Conservation (phyloP, 140 eudicot genomes). For the Stevia rebaudiana region DNA sequence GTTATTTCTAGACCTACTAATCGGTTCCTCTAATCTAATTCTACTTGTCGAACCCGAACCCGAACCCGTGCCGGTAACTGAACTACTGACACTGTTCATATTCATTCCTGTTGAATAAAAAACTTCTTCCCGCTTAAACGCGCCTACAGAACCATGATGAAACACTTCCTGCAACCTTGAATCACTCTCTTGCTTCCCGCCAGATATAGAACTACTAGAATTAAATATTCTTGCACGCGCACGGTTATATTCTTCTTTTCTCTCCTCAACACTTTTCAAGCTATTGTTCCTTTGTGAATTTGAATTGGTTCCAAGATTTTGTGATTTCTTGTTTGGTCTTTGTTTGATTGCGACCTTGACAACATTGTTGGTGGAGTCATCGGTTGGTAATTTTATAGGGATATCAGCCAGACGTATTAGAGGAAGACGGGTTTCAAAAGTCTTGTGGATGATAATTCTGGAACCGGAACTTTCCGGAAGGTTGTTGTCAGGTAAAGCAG, state of each 20-base stretch:
- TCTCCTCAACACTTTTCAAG: slow-evolving; percentile 82
- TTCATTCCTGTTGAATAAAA: slow-evolving; percentile 37
- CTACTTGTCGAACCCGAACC: slow-evolving; percentile 57
- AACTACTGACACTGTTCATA: slow-evolving; percentile 39
- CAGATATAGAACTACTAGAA: slow-evolving; percentile 51
- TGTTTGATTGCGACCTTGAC: slow-evolving; percentile 80
- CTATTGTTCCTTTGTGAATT: slow-evolving; percentile 41
- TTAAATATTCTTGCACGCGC: slow-evolving; percentile 89
- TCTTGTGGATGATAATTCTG: slow-evolving; percentile 70
- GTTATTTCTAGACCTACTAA: slow-evolving; percentile 57
- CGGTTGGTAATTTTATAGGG: slow-evolving; percentile 67
- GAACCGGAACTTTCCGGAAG: slow-evolving; percentile 77
- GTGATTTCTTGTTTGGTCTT: slow-evolving; percentile 70
- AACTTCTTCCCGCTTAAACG: slow-evolving; percentile 46
- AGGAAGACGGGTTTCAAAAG: slow-evolving; percentile 58
- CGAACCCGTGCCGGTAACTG: slow-evolving; percentile 47
- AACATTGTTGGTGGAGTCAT: slow-evolving; percentile 42
- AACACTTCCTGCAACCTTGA: slow-evolving; percentile 43
- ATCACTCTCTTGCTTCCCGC: slow-evolving; percentile 48
- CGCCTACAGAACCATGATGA: slow-evolving; percentile 46
- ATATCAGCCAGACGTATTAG: slow-evolving; percentile 72
- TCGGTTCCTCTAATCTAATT: slow-evolving; percentile 63
- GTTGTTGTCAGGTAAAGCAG: slow-evolving; percentile 69
- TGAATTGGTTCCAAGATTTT: slow-evolving; percentile 31
- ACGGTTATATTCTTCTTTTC: slow-evolving; percentile 85